Evolutionary conservation across 805 yeast species (phyloP).

Genomic region (Phaffomyces thermotolerans): DNA sequence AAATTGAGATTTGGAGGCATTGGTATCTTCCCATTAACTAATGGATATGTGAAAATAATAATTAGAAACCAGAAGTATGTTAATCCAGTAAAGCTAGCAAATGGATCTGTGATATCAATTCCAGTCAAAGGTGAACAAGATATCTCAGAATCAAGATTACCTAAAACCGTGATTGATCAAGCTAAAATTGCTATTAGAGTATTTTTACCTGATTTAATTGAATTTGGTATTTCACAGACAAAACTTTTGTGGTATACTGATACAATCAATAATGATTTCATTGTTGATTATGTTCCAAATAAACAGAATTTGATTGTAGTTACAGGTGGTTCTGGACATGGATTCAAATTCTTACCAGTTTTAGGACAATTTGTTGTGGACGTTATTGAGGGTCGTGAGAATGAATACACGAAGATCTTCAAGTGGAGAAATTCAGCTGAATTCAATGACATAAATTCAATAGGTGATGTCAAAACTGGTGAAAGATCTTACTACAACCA

Average conservation of each 20-base stretch:
- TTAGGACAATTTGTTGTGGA: slow-evolving; percentile 27
- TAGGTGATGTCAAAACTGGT: slow-evolving; percentile 12
- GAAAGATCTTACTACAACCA: slow-evolving; percentile 28
- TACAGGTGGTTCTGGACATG: slow-evolving; percentile 31
- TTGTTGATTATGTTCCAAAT: slow-evolving; percentile 1
- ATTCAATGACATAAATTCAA: slow-evolving; percentile 22
- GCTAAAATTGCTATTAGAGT: slow-evolving; percentile 14
- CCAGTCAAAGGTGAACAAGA: slow-evolving; percentile 18
- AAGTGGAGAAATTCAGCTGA: slow-evolving; percentile 27
- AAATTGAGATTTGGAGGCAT: slow-evolving; percentile 26
- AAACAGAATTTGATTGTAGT: slow-evolving; percentile 25
- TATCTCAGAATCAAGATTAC: slow-evolving; percentile 15
- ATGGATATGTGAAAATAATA: slow-evolving; percentile 30
- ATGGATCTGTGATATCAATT: slow-evolving; percentile 24
- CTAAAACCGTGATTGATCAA: slow-evolving; percentile 23
- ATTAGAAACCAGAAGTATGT: slow-evolving; percentile 30
- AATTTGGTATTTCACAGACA: slow-evolving; percentile 12
- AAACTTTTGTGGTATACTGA: slow-evolving; percentile 34
- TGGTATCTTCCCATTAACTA: slow-evolving; percentile 29
- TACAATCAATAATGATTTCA: slow-evolving; percentile 24
- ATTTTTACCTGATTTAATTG: slow-evolving; percentile 16
- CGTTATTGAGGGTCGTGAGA: slow-evolving; percentile 26
- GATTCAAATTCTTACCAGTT: slow-evolving; percentile 29
- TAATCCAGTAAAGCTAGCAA: slow-evolving; percentile 22
- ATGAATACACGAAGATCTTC: slow-evolving; percentile 25